These are phyloP conservation scores for Clonostachys rhizophaga DNA, from an alignment of 2,329 filamentous ascomycete species.

Conservation along the genomic window DNA sequence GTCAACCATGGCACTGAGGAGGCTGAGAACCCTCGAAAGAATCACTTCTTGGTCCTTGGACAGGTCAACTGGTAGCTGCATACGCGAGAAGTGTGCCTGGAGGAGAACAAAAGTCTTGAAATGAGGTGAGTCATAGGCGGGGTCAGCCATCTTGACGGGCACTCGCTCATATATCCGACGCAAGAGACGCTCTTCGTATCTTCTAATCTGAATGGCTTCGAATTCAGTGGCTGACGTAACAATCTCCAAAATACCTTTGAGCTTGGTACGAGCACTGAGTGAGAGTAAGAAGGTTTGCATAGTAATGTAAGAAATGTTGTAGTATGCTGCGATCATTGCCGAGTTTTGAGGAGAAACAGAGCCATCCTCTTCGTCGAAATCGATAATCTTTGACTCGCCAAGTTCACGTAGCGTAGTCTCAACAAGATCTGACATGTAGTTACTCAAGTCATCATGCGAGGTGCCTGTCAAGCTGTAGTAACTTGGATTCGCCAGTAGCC, in stretches of 20 bases:
- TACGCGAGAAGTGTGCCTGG: conserved; percentile 94
- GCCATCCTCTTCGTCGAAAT: conserved; percentile 92
- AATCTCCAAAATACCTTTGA: conserved; percentile 96
- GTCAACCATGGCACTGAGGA: conserved; percentile 90
- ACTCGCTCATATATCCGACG: conserved; percentile 91
- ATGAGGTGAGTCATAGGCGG: conserved; percentile 85
- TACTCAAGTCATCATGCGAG: conserved; percentile 88
- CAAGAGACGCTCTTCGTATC: conserved; percentile 84
- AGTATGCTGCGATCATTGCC: conserved; percentile 97
- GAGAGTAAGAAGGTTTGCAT: conserved; percentile 99
- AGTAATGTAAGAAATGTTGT: conserved; percentile 98
- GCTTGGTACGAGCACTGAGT: conserved; percentile 80
- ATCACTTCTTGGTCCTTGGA: conserved; percentile 94
- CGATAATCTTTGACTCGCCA: conserved; percentile 89
- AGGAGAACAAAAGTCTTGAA: conserved; percentile 98
- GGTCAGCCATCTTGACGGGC: conserved; percentile 90
- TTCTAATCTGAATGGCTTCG: conserved; percentile 87
- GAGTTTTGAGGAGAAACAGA: conserved; percentile 85
- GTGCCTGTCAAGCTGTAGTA: conserved; percentile 90
- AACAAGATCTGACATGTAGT: conserved; percentile 89
- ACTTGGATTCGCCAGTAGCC: conserved; percentile 90
- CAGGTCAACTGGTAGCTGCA: conserved; percentile 93
- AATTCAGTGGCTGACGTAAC: conserved; percentile 96
- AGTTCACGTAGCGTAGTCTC: conserved; percentile 90
- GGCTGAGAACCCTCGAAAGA: conserved; percentile 75